A percentile compares a stretch with the other conserved stretches of the same genome.
Evolutionary conservation across 345 rosid species (phyloP).

Genomic region (Gossypium stocksii): DNA sequence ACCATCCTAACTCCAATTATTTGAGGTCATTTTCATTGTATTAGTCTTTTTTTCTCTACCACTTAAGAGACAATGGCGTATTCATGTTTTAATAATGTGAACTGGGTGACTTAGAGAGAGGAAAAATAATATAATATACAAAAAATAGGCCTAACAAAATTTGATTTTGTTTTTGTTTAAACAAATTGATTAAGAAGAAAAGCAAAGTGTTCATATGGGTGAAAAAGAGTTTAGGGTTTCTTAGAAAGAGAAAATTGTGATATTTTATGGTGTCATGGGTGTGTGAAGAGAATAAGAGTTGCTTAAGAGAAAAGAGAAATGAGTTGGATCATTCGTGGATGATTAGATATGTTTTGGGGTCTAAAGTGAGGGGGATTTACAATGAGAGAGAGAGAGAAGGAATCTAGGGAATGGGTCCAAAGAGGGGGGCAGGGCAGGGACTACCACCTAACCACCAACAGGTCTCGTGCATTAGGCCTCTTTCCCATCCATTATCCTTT

Average conservation of each 20-base stretch:
- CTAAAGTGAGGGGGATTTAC: neutral
- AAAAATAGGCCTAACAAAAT: neutral
- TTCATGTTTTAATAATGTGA: conserved; percentile 17
- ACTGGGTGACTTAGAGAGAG: conserved; percentile 17
- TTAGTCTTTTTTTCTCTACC: conserved; percentile 1
- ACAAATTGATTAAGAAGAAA: neutral
- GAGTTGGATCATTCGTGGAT: conserved; percentile 22
- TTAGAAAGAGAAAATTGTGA: neutral
- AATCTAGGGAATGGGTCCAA: conserved; percentile 60
- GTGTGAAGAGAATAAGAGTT: conserved; percentile 6
- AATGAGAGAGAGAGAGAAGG: conserved; percentile 13
- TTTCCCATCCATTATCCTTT: conserved; percentile 37
- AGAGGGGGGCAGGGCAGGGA: conserved; percentile 42
- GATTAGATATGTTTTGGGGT: too few species aligned
- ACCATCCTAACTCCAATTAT: conserved; percentile 10
- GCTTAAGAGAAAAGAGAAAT: conserved; percentile 24
- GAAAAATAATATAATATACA: neutral
- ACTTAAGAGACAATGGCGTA: conserved; percentile 11
- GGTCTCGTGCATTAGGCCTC: conserved; percentile 46
- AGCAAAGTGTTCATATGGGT: neutral
- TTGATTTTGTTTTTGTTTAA: neutral
- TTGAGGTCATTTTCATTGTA: conserved; percentile 19
- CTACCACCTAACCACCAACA: conserved; percentile 82
- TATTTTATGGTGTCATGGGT: conserved; percentile 1
- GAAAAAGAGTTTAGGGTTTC: conserved; percentile 3